A percentile compares a stretch with the other conserved stretches of the same genome.
Evolutionary conservation across 257 asterid genomes (phyloP).

Genomic region (Prunella vulgaris): DNA sequence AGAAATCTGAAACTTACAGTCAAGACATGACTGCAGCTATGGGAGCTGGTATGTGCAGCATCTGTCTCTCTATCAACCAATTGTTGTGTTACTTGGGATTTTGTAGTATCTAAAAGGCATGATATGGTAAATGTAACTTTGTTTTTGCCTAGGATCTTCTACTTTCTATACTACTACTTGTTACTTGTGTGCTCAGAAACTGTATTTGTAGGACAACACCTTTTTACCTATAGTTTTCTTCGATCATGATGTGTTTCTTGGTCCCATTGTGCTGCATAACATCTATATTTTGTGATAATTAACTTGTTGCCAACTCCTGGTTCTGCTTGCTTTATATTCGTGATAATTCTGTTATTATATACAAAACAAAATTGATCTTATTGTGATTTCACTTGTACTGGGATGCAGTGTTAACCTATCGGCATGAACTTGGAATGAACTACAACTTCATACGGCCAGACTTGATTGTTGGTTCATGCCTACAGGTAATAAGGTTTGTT

Average conservation of each 20-base stretch:
- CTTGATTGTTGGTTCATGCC: constrained; percentile 92
- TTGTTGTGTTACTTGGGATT: neutral
- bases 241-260: neutral
- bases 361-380: constrained; percentile 14
- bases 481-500: constrained; percentile 53
- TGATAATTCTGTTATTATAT: too few species aligned
- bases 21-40: constrained; percentile 91
- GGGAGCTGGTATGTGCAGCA: constrained; percentile 80
- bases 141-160: neutral
- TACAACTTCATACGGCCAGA: constrained; percentile 87
- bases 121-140: neutral
- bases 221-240: neutral
- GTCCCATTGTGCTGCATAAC: neutral
- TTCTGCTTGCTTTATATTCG: too few species aligned
- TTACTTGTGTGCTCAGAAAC: neutral
- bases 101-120: neutral
- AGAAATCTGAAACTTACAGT: constrained; percentile 77
- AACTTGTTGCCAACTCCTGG: too few species aligned
- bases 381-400: neutral
- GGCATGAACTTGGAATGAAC: constrained; percentile 97
- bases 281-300: neutral
- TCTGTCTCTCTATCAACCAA: neutral
- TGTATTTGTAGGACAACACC: neutral
- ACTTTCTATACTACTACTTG: constrained; percentile 1
- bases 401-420: constrained; percentile 65